Evolutionary conservation across 495 filamentous ascomycete species (phyloP).

Genomic region (Rostrohypoxylon terebratum): DNA sequence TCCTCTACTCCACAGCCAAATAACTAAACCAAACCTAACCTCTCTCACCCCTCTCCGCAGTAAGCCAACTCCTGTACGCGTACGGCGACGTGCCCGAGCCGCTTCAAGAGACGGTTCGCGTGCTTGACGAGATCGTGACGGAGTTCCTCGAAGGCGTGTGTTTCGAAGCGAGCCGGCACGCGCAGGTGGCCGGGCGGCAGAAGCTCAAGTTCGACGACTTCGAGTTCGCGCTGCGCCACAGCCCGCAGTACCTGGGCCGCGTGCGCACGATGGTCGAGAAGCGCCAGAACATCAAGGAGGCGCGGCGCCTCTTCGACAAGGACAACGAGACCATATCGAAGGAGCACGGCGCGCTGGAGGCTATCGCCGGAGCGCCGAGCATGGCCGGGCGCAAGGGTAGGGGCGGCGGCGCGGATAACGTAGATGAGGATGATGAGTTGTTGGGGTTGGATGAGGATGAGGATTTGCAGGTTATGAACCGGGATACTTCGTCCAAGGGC

Average conservation of each 20-base stretch:
- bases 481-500: constrained; percentile 42
- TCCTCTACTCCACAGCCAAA: neutral
- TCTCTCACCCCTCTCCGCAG: constrained; percentile 62
- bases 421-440: constrained; percentile 28
- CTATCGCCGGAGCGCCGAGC: too few relatives aligned
- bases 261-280: constrained; percentile 87
- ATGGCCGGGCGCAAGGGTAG: neutral
- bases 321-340: constrained; percentile 57
- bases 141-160: constrained; percentile 90
- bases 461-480: constrained; percentile 28
- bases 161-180: constrained; percentile 85
- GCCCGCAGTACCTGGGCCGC: constrained; percentile 86
- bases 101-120: constrained; percentile 82
- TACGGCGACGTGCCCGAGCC: constrained; percentile 80
- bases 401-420: neutral
- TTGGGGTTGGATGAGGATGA: constrained; percentile 44
- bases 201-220: constrained; percentile 99
- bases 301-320: constrained; percentile 72
- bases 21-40: constrained; percentile 10
- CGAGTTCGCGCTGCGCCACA: constrained; percentile 87
- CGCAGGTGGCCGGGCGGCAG: constrained; percentile 82
- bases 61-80: constrained; percentile 83
- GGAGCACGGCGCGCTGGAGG: constrained; percentile 33
- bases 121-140: constrained; percentile 93
- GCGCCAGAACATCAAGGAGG: constrained; percentile 80